These are phyloP conservation scores for Neurospora crassa DNA, from an alignment of 2,329 filamentous ascomycete species.

Conservation along the genomic window DNA sequence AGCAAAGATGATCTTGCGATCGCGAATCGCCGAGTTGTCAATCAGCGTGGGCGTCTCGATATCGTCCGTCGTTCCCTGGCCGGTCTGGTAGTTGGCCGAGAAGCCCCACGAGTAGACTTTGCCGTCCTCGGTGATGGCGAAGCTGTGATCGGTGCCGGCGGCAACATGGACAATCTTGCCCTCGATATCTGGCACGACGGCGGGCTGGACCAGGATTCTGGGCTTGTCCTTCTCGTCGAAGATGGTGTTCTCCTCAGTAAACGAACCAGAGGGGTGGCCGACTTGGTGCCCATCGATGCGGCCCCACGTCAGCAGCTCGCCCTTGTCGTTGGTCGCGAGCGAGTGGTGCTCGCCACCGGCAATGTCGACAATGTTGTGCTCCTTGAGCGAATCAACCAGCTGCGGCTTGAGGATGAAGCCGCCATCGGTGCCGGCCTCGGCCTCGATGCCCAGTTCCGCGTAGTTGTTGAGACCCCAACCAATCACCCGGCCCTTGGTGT, in stretches of 20 bases:
- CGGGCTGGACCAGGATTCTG: constrained; percentile 64
- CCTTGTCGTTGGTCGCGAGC: constrained; percentile 47
- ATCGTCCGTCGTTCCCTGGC: constrained; percentile 69
- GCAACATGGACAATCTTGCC: constrained; percentile 44
- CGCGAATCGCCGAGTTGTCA: constrained; percentile 74
- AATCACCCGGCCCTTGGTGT: constrained; percentile 60
- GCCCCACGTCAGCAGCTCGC: constrained; percentile 51
- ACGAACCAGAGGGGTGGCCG: constrained; percentile 46
- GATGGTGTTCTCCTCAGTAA: constrained; percentile 50
- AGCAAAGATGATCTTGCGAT: constrained; percentile 65
- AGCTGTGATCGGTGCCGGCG: constrained; percentile 62
- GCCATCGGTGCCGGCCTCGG: constrained; percentile 62
- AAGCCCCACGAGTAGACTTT: constrained; percentile 74
- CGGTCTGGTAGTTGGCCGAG: constrained; percentile 71
- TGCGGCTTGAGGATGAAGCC: constrained; percentile 64
- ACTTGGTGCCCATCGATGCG: constrained; percentile 44
- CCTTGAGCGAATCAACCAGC: constrained; percentile 53
- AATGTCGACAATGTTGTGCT: constrained; percentile 56
- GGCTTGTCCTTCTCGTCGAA: constrained; percentile 55
- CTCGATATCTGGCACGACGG: constrained; percentile 44
- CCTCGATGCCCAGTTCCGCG: constrained; percentile 53
- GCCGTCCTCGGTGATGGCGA: constrained; percentile 60
- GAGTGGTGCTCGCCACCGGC: constrained; percentile 67
- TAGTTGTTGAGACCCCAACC: constrained; percentile 85
- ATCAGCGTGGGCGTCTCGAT: constrained; percentile 68